Evolutionary conservation across 805 yeast genomes (phyloP), one percentile per base, ranked within the genome.

Genomic region (Tetrapisispora phaffii): DNA sequence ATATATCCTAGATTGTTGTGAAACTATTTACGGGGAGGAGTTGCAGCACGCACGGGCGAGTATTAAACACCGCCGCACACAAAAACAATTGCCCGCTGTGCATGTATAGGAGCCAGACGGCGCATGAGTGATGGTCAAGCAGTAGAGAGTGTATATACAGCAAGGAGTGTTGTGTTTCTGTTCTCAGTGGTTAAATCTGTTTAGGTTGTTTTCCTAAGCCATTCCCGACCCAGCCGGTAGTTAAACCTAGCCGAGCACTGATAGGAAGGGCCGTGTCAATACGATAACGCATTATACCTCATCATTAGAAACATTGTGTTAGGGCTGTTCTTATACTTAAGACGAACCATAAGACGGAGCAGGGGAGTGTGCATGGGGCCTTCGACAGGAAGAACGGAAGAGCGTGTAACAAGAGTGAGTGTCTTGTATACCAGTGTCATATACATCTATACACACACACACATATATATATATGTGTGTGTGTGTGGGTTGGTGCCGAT

Each of bases 201-300:
- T 43, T 32, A 37, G 29, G 17, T 16, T 37, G 41, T 37, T 43
- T 43, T 43, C 45, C 45, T 29, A 15, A 10, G 17, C 20, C 8
- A 16, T 17, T 21, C 17, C 33, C 28, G 32, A 16, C 19, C 21
- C 29, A 31, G 38, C 38, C 44, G 21, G 36, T 38, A 38, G 19
- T 38, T 17, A 38, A 38, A 38, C 41, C 19, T 26, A 38, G 19
- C 28, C 7, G 15, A 17, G 26, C 33, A 19, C 16, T 6, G 19
- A 17, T 19, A 20, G 32, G 28, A 7, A 4, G 24, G 16, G 5
- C 34, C 33, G 10, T 9, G 17, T 43, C 45, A 43, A 43, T 36
- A 43, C 45, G 45, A 43, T 43, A 43, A 43, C 45, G 45, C 45
- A 43, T 43, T 29, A 36, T 42, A 37, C 33, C 39, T 42, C 45